These are phyloP conservation scores for Mitragyna speciosa DNA, from an alignment of 257 asterid genomes.

Conservation along the genomic window DNA sequence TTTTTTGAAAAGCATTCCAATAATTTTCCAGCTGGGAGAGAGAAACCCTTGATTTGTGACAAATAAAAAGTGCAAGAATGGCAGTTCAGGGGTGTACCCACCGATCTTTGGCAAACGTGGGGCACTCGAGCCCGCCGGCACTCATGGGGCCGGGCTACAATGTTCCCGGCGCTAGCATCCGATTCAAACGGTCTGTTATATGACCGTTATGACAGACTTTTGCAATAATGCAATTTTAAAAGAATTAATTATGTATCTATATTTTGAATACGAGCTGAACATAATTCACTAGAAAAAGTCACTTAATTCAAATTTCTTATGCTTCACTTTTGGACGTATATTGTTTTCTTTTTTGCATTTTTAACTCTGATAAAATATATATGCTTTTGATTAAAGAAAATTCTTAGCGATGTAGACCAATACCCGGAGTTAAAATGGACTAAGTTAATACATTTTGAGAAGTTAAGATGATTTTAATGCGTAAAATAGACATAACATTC, in stretches of 20 bases:
- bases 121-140: not conserved
- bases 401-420: too few species aligned
- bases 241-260: not conserved
- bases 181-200: not conserved
- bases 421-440: too few species aligned
- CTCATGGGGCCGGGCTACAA: not conserved
- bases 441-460: not conserved
- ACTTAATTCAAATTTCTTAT: too few species aligned
- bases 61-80: not conserved
- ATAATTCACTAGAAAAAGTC: too few species aligned
- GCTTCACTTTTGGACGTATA: not conserved
- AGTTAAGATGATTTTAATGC: too few species aligned
- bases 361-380: too few species aligned
- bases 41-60: not conserved
- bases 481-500: too few species aligned
- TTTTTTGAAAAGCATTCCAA: not conserved
- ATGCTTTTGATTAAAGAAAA: too few species aligned
- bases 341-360: too few species aligned
- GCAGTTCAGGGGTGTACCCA: slow-evolving; percentile 16
- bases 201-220: slow-evolving; percentile 6
- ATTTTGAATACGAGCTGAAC: not conserved
- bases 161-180: not conserved
- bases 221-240: not conserved
- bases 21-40: slow-evolving; percentile 1
- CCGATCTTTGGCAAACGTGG: not conserved